Evolutionary conservation across 1,284 basidiomycete genomes (phyloP), one percentile per base, ranked within the genome.

Genomic region (Psilocybe mexicana): DNA sequence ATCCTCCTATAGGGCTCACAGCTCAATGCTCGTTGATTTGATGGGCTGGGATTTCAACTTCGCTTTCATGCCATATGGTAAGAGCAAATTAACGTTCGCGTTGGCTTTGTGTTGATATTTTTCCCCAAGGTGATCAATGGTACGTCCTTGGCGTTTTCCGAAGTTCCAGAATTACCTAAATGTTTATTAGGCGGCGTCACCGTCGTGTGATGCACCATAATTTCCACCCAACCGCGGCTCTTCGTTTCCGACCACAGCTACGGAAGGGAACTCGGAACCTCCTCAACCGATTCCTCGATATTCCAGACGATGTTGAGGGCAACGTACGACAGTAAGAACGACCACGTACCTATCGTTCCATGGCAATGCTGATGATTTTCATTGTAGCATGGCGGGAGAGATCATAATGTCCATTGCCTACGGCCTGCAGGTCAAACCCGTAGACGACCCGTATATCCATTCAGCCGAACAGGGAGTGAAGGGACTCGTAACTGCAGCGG

Each of bases 221-320:
- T 11, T 53, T 53, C 33, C 36, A 63, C 77, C 45, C 77, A 72
- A 0, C 73, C 72, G 0, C 70, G 71, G 10, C 68, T 66, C 4
- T 36, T 4, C 30, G 5, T 4, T 53, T 53, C 43, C 42, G 18
- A 25, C 52, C 52, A 28, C 42, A 43, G 10, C 33, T 35, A 1
- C 6, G 44, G 43, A 53, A 53, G n/a, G 42, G 26, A 6, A 35
- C 52, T 23, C 42, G 52, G 6, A 43, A 53, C 3, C 12, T 53
- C 6, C 28, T 53, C n/a, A 30, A 44, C 24, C 42, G 52, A 35
- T 36, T 28, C 8, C 12, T 53, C 23, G 52, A 53, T 3, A 36
- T 7, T 23, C 42, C 52, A 4, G n/a, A 45, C 30, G 42, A 53
- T 33, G 33, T 53, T 6, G 5, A 45, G 28, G 52, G 11, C 11